Percentiles rank a stretch among this genome's conserved stretches.
Evolutionary conservation across 139 green algal genomes (phyloP).

Genomic region (Pleodorina starrii): DNA sequence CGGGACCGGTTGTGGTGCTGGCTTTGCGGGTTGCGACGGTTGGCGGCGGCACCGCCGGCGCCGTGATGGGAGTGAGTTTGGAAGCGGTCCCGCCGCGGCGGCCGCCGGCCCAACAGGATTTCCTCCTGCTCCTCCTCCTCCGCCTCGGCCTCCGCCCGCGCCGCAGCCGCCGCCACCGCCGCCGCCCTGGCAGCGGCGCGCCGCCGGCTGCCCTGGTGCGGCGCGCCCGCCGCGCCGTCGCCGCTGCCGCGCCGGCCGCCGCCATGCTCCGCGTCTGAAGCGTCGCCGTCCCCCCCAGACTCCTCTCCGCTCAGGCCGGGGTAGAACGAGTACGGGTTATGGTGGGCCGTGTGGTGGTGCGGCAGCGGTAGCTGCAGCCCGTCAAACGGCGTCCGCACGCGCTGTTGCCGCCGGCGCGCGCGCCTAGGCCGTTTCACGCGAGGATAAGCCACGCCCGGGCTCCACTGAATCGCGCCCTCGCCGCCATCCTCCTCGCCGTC

Average conservation of each 20-base stretch:
- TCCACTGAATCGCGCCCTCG: background rate
- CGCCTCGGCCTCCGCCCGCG: slow-evolving; percentile 35
- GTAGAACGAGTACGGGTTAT: background rate
- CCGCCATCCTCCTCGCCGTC: background rate
- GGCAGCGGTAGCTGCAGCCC: background rate
- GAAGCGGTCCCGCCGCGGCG: slow-evolving; percentile 5
- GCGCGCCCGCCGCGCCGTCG: background rate
- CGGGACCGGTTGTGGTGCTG: slow-evolving; percentile 4
- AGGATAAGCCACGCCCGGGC: background rate
- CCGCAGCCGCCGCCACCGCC: slow-evolving; percentile 18
- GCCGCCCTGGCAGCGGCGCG: slow-evolving; percentile 30
- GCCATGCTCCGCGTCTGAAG: background rate
- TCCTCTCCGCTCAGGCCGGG: slow-evolving; percentile 2
- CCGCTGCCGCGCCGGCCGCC: background rate
- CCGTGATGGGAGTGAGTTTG: background rate
- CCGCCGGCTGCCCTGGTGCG: background rate
- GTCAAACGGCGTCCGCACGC: slow-evolving; percentile 5
- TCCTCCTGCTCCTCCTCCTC: slow-evolving; percentile 36
- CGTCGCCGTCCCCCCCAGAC: background rate
- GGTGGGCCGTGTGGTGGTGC: slow-evolving; percentile 25
- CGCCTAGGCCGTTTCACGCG: background rate
- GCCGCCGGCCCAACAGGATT: background rate
- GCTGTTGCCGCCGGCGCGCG: background rate
- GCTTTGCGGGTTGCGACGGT: background rate
- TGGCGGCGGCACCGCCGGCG: background rate